Percentiles rank a stretch among this genome's conserved stretches.
phyloP scores from a whole-genome alignment of 768 basidiomycete species.

The Arthromyces matolae region DNA sequence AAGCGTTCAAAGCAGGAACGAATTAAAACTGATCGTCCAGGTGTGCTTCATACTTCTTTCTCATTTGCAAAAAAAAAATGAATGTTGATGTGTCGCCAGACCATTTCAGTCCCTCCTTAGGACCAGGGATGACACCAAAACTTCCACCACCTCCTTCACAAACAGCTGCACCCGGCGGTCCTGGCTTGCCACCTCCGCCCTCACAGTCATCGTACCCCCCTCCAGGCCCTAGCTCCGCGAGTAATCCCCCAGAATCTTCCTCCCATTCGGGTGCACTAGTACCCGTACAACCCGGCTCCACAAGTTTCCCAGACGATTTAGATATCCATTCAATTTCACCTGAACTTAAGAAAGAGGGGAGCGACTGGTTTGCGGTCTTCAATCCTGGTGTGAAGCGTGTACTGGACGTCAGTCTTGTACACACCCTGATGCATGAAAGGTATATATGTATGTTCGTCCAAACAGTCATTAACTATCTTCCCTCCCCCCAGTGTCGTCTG shows the following conservation, averaged over 20 bases:
- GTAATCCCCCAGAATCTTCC: constrained; percentile 13
- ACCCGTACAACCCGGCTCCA: constrained; percentile 18
- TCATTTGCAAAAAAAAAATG: background rate
- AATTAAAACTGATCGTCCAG: constrained; percentile 35
- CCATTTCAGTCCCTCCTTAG: constrained; percentile 36
- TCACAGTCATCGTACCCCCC: constrained; percentile 13
- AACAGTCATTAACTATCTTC: constrained; percentile 1
- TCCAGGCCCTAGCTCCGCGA: constrained; percentile 9
- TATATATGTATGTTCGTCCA: no score
- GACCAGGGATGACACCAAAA: constrained; percentile 36
- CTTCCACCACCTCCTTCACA: constrained; percentile 31
- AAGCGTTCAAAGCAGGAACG: constrained; percentile 54
- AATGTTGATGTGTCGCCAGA: constrained; percentile 18
- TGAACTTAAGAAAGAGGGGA: constrained; percentile 67
- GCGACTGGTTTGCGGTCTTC: constrained; percentile 88
- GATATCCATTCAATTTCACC: constrained; percentile 38
- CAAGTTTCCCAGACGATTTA: constrained; percentile 45
- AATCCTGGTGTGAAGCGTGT: constrained; percentile 76
- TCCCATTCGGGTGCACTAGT: constrained; percentile 14
- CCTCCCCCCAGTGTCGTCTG: constrained; percentile 52
- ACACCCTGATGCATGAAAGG: constrained; percentile 91
- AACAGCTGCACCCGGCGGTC: constrained; percentile 30
- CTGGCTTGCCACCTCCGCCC: constrained; percentile 21
- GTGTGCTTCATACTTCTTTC: constrained; percentile 17
- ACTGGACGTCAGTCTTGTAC: constrained; percentile 76